phyloP scores from a whole-genome alignment of 176 grass and related monocot genomes.

The Otatea glauca region DNA sequence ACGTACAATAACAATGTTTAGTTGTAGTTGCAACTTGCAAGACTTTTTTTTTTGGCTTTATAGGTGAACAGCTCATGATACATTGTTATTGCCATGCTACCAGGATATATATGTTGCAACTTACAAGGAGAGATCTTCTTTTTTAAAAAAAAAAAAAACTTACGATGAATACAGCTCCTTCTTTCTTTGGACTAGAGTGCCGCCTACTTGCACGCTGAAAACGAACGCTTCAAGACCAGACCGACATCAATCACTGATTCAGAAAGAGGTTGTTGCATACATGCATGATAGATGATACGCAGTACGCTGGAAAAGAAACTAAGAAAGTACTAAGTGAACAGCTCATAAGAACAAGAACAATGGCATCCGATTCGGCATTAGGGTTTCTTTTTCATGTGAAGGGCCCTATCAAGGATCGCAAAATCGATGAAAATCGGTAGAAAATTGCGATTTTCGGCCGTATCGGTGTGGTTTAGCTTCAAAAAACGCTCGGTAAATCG shows the following conservation, averaged over 20 bases:
- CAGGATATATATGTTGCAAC: not conserved
- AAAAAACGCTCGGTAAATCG: no score
- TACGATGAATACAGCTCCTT: not conserved
- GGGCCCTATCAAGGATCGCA: no score
- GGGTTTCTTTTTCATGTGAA: no score
- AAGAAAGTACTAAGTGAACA: not conserved
- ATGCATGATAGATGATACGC: not conserved
- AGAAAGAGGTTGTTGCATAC: not conserved
- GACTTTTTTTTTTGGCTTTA: not conserved
- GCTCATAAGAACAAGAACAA: not conserved
- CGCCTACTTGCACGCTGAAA: slow-evolving; percentile 7
- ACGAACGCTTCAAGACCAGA: not conserved
- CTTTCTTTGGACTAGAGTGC: not conserved
- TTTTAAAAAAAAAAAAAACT: not conserved
- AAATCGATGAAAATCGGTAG: no score
- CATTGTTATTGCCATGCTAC: not conserved
- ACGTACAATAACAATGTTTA: not conserved
- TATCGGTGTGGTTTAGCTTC: no score
- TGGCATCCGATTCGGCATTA: not conserved
- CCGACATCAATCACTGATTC: not conserved
- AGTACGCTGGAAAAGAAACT: not conserved
- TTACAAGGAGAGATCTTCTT: not conserved
- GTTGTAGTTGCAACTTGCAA: not conserved
- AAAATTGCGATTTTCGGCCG: no score
- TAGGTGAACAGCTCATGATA: slow-evolving; percentile 31